Evolutionary conservation across 2,329 filamentous ascomycete species (phyloP), one percentile per base, ranked within the genome.

Genomic region (Colletotrichum lindemuthianum): DNA sequence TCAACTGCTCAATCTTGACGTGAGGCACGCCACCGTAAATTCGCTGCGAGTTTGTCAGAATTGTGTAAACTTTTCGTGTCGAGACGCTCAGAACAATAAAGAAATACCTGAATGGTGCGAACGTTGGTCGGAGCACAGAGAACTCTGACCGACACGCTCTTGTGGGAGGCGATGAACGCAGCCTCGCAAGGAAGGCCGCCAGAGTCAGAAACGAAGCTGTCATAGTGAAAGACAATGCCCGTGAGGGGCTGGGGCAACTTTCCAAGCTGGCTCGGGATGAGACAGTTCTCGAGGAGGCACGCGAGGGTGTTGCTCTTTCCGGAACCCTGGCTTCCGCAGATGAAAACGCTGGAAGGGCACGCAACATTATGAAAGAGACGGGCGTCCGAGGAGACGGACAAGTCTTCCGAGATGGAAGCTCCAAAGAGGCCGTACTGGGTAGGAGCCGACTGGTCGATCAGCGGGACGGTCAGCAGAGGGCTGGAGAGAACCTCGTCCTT

Each of bases 201-300:
- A 0, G 72, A 69, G 47, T 84, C 81, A 0, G 80, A 84, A 10
- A 80, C 78, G 65, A 85, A 86, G 0, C 80, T 81, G 67, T 89
- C 87, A 63, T 88, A 91, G 66, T 91, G 88, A 52, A 91, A 90
- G 0, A 91, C 83, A 0, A 91, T 74, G 0, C 85, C 88, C 0
- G 86, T 85, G 0, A 90, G 75, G 0, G 87, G 87, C 0, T 76
- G 76, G 0, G 80, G 78, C 1, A 89, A 76, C 0, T 73, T 71
- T 7, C 82, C 84, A 0, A 83, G 76, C 0, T 72, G 69, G 0
- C 78, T 83, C 0, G 72, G 69, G 1, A 87, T 74, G 0, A 90
- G 75, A 40, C 83, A 88, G 66, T 86, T 88, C 70, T 90, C 88
- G 0, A 86, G 71, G 1, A 86, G 67, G 52, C 82, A 86, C 1